phyloP scores from a whole-genome alignment of 306 rosid genomes.

The Trifolium repens region DNA sequence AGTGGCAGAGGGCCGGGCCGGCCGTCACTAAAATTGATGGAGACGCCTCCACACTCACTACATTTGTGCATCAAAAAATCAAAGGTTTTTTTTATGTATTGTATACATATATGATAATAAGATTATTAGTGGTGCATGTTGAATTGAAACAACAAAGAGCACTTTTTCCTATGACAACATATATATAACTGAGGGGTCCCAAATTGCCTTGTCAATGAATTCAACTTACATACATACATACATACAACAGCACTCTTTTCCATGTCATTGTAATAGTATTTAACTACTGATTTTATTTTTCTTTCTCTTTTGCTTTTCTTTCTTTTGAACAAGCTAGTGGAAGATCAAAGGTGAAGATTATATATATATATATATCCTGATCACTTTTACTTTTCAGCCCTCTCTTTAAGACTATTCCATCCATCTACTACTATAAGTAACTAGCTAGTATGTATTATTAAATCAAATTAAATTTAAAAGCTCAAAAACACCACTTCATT shows the following conservation, averaged over 20 bases:
- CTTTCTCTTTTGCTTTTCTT: conserved; percentile 47
- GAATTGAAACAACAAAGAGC: no score
- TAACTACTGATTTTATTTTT: neutral
- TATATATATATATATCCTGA: conserved; percentile 24
- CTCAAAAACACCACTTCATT: conserved; percentile 33
- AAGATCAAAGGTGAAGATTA: conserved; percentile 58
- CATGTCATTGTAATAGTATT: conserved; percentile 43
- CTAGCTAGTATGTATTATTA: neutral
- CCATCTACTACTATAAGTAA: conserved; percentile 29
- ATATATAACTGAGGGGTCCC: conserved; percentile 25
- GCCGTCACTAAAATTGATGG: conserved; percentile 53
- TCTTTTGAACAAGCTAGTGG: conserved; percentile 52
- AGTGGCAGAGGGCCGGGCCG: conserved; percentile 36
- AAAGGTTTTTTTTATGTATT: conserved; percentile 18
- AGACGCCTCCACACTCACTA: conserved; percentile 50
- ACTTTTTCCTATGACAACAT: conserved; percentile 52
- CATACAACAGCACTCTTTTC: conserved; percentile 79
- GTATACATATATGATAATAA: no score
- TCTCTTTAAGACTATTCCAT: conserved; percentile 76
- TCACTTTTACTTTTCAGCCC: conserved; percentile 73
- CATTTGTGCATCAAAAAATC: conserved; percentile 21
- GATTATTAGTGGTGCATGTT: no score
- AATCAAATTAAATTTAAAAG: conserved; percentile 41
- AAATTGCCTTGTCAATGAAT: conserved; percentile 40
- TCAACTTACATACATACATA: conserved; percentile 48